Evolutionary conservation across 1,139 yeast genomes (phyloP).

Genomic region (Saccharomyces hybrid): DNA sequence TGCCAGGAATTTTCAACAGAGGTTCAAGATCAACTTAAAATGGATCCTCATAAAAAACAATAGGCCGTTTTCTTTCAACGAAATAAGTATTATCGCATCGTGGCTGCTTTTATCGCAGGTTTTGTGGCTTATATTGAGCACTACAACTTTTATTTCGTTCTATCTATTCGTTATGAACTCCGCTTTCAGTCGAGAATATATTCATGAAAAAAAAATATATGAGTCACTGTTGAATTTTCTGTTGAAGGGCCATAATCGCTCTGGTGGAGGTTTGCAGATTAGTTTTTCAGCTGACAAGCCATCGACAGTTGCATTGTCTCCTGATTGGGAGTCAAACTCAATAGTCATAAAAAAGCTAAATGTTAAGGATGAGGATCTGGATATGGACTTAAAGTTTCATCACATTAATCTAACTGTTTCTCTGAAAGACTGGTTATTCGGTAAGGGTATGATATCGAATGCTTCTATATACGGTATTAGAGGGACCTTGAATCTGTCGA

Average conservation of each 20-base stretch:
- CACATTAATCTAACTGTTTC: conserved; percentile 53
- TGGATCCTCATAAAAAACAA: conserved; percentile 50
- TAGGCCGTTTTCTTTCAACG: conserved; percentile 44
- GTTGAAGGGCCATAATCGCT: conserved; percentile 23
- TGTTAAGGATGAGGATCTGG: conserved; percentile 29
- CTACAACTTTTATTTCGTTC: conserved; percentile 56
- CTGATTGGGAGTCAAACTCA: conserved; percentile 49
- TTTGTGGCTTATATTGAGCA: conserved; percentile 49
- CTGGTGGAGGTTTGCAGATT: background rate
- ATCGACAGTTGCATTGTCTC: conserved; percentile 36
- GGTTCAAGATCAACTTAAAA: conserved; percentile 45
- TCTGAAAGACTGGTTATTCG: conserved; percentile 61
- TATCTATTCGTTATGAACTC: conserved; percentile 42
- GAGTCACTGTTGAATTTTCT: conserved; percentile 30
- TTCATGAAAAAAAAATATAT: conserved; percentile 31
- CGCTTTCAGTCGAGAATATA: conserved; percentile 35
- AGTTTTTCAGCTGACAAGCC: background rate
- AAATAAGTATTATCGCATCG: conserved; percentile 49
- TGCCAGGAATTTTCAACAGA: conserved; percentile 38
- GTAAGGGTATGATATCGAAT: conserved; percentile 58
- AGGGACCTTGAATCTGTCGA: conserved; percentile 33
- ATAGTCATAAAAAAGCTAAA: conserved; percentile 44
- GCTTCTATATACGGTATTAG: conserved; percentile 55
- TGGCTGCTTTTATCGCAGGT: conserved; percentile 30
- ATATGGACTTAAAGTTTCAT: conserved; percentile 39